Percentiles rank a stretch among this genome's conserved stretches.
Evolutionary conservation across 805 yeast species (phyloP).

Genomic region (Isabelozyma heimii): DNA sequence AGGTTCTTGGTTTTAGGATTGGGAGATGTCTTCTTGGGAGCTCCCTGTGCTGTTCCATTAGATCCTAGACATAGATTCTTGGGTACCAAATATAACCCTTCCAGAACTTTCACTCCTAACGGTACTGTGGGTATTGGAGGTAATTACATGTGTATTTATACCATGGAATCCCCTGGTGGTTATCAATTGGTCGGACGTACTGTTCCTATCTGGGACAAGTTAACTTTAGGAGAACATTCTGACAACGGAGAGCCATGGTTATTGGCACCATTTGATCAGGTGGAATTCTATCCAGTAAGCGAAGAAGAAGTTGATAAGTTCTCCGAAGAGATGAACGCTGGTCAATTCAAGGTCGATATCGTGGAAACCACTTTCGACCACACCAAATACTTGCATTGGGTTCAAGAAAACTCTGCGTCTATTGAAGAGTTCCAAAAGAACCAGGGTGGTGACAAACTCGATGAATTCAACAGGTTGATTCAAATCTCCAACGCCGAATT

Average conservation of each 20-base stretch:
- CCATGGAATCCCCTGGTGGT: constrained; percentile 99
- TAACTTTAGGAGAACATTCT: constrained; percentile 67
- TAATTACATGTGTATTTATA: constrained; percentile 97
- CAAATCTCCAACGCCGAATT: constrained; percentile 78
- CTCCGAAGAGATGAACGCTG: constrained; percentile 75
- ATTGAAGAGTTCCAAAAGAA: constrained; percentile 64
- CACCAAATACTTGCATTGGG: constrained; percentile 73
- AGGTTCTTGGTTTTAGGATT: constrained; percentile 89
- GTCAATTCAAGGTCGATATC: constrained; percentile 72
- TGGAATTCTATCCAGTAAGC: constrained; percentile 87
- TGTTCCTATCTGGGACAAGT: constrained; percentile 96
- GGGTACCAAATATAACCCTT: constrained; percentile 94
- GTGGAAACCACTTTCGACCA: constrained; percentile 82
- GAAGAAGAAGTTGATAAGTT: constrained; percentile 76
- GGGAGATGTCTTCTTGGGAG: constrained; percentile 96
- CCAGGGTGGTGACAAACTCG: constrained; percentile 79
- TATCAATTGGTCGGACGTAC: constrained; percentile 96
- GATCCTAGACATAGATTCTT: constrained; percentile 93
- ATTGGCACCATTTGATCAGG: constrained; percentile 87
- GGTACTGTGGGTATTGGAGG: constrained; percentile 99
- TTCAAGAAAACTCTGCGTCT: constrained; percentile 66
- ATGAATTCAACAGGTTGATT: constrained; percentile 80
- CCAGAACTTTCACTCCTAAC: constrained; percentile 92
- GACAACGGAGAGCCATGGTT: constrained; percentile 75
- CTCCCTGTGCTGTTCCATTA: constrained; percentile 97